Evolutionary conservation across 805 yeast species (phyloP).

Genomic region (Jamesozyma rosinii): DNA sequence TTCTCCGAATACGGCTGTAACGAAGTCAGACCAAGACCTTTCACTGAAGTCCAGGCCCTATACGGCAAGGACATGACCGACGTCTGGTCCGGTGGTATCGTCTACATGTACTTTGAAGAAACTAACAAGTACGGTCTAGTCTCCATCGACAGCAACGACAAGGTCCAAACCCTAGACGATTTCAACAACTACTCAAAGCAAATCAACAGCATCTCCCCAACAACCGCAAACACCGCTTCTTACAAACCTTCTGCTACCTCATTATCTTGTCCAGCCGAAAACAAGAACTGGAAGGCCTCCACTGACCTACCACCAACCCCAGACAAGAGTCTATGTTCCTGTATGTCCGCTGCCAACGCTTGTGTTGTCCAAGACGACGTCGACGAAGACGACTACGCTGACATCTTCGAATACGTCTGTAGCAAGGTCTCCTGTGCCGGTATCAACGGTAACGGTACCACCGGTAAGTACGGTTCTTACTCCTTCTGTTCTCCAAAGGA

Average conservation of each 20-base stretch:
- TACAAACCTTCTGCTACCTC: slow-evolving; percentile 37
- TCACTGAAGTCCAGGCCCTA: slow-evolving; percentile 60
- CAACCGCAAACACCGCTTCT: slow-evolving; percentile 35
- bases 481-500: slow-evolving; percentile 65
- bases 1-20: slow-evolving; percentile 83
- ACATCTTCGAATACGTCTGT: slow-evolving; percentile 52
- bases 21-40: slow-evolving; percentile 55
- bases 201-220: slow-evolving; percentile 47
- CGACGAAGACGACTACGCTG: slow-evolving; percentile 46
- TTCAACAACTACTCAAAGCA: slow-evolving; percentile 53
- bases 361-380: slow-evolving; percentile 58
- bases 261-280: slow-evolving; percentile 53
- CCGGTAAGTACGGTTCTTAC: slow-evolving; percentile 62
- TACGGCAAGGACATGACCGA: slow-evolving; percentile 64
- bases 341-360: slow-evolving; percentile 44
- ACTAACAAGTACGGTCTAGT: slow-evolving; percentile 69
- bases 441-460: slow-evolving; percentile 51
- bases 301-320: slow-evolving; percentile 76
- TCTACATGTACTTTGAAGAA: slow-evolving; percentile 77
- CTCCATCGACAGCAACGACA: slow-evolving; percentile 34
- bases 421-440: slow-evolving; percentile 49
- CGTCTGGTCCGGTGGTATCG: slow-evolving; percentile 87
- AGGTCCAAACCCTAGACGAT: slow-evolving; percentile 52
- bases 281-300: slow-evolving; percentile 53
- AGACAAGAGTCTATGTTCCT: slow-evolving; percentile 50